These are phyloP conservation scores for Penicillium herquei DNA, from an alignment of 495 filamentous ascomycete genomes.

Conservation along the genomic window DNA sequence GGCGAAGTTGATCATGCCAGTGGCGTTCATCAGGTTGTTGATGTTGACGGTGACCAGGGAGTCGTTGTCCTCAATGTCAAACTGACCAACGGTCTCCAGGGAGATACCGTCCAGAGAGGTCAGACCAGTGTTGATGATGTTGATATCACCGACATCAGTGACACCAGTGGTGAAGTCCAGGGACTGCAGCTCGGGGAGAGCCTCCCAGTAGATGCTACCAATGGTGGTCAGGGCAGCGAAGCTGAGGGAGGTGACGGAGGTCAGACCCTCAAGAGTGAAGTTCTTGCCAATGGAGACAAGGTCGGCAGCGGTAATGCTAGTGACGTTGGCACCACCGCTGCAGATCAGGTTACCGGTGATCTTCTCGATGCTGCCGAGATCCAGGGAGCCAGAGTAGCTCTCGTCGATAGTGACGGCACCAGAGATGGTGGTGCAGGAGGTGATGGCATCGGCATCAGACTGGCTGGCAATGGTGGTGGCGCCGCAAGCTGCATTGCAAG, in stretches of 20 bases:
- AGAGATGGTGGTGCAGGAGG: slow-evolving; percentile 63
- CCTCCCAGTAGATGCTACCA: slow-evolving; percentile 63
- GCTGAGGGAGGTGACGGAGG: slow-evolving; percentile 59
- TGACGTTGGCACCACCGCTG: slow-evolving; percentile 57
- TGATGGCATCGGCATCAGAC: slow-evolving; percentile 68
- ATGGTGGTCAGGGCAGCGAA: slow-evolving; percentile 63
- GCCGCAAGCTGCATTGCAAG: slow-evolving; percentile 16
- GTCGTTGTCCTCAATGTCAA: slow-evolving; percentile 82
- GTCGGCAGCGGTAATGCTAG: slow-evolving; percentile 48
- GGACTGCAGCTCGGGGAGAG: slow-evolving; percentile 67
- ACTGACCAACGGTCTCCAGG: slow-evolving; percentile 55
- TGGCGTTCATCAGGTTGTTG: slow-evolving; percentile 66
- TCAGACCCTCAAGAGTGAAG: slow-evolving; percentile 67
- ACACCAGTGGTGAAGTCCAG: slow-evolving; percentile 66
- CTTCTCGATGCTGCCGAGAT: slow-evolving; percentile 43
- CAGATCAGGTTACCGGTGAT: slow-evolving; percentile 69
- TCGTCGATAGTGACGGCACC: slow-evolving; percentile 68
- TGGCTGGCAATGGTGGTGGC: slow-evolving; percentile 61
- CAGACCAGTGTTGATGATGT: slow-evolving; percentile 82
- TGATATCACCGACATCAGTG: slow-evolving; percentile 59
- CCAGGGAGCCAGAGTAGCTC: slow-evolving; percentile 47
- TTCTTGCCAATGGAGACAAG: slow-evolving; percentile 54
- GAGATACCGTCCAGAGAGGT: slow-evolving; percentile 73
- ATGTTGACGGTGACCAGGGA: slow-evolving; percentile 67
- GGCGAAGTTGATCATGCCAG: slow-evolving; percentile 58